Evolutionary conservation across 768 basidiomycete genomes (phyloP), one percentile per base, ranked within the genome.

Genomic region (Phylloporus arenicola): DNA sequence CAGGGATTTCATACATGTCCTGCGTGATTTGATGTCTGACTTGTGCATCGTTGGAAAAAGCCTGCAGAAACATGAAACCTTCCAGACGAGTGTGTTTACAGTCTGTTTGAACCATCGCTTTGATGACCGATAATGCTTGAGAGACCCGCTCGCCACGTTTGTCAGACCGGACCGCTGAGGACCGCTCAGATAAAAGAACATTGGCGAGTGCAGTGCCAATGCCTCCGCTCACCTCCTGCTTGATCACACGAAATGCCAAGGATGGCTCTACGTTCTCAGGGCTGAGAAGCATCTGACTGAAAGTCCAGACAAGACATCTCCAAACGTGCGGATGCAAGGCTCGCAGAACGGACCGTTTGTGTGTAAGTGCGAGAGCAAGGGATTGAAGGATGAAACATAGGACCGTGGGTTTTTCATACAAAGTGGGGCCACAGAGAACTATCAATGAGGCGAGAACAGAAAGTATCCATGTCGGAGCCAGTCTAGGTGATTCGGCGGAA

Each of bases 291-390:
- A 82, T 57, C 16, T 70, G 71, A 17, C 72, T 64, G 51, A 77
- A 82, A 2, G 76, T 73, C 82, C 83, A 84, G 19, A 83, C 64
- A 24, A 83, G 67, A 45, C 76, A 72, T 45, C 68, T 71, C 82
- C 82, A 85, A 19, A 77, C 63, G 31, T 71, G 71, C 1, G 73
- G 60, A 38, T 75, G 71, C 8, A 80, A 63, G 16, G 65, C 59
- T 12, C 67, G 68, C 11, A 77, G 64, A 6, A 63, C 45, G 11
- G 62, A 57, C n/a, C 67, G 61, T 42, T 68, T 66, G 52, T 77
- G 72, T 4, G 44, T 57, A 1, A 67, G 57, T 3, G 73, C 53
- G 25, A 61, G 53, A 9, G 58, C 62, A 20, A 80, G 65, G 9
- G 64, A 60, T 6, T 65, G 58, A 13, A 75, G 53, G 38, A 75